phyloP scores from a whole-genome alignment of 1,284 basidiomycete genomes.

The Coriolopsis trogii region DNA sequence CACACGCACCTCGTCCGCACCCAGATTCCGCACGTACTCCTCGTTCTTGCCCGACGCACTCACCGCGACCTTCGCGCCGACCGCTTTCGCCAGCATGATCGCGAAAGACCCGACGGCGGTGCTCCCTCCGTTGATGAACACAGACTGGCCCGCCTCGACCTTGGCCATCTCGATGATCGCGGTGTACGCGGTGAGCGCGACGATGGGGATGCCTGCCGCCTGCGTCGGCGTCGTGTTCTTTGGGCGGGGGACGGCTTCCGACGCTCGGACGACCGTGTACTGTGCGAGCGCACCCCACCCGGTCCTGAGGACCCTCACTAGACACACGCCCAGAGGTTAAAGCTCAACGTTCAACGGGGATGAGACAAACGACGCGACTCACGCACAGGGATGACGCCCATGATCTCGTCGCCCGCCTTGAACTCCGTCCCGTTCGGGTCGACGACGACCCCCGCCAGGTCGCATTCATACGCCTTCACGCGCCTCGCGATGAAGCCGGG shows the following conservation, averaged over 20 bases:
- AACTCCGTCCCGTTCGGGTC: constrained; percentile 56
- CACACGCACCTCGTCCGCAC: constrained; percentile 30
- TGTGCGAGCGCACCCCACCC: constrained; percentile 26
- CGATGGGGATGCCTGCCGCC: constrained; percentile 23
- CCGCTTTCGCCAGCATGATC: constrained; percentile 33
- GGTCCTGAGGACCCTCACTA: constrained; percentile 5
- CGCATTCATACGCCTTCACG: constrained; percentile 59
- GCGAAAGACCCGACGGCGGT: constrained; percentile 27
- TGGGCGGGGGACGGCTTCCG: constrained; percentile 17
- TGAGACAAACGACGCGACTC: constrained; percentile 16
- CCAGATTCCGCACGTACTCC: constrained; percentile 27
- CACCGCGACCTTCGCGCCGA: constrained; percentile 28
- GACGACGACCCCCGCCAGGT: constrained; percentile 63
- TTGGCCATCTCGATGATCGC: constrained; percentile 17
- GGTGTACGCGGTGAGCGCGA: constrained; percentile 26
- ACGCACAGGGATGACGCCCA: constrained; percentile 52
- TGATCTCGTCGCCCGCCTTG: constrained; percentile 59
- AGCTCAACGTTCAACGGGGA: too few relatives aligned
- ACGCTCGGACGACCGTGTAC: constrained; percentile 21
- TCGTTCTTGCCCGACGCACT: constrained; percentile 34
- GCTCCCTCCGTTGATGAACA: constrained; percentile 32
- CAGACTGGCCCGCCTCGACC: constrained; percentile 25
- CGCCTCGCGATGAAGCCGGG: constrained; percentile 52
- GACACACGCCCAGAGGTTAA: too few relatives aligned
- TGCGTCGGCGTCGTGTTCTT: constrained; percentile 19